Evolutionary conservation across 805 yeast species (phyloP), one percentile per base, ranked within the genome.

Genomic region (Candida namnaoensis): DNA sequence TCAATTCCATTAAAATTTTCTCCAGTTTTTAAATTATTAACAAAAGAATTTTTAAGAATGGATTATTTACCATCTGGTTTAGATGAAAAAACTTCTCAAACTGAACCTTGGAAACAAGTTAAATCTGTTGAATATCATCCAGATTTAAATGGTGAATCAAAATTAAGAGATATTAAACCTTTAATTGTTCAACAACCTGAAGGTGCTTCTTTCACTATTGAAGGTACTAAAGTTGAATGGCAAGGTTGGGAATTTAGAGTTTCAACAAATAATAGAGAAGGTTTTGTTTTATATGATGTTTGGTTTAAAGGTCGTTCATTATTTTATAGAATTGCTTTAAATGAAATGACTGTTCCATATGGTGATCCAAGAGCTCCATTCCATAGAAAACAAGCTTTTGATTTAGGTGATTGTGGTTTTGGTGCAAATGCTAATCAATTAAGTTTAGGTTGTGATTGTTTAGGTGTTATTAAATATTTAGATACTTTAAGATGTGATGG

Each of bases 331-430:
- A 58, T 80, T 39, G 69, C 85, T 5, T 64, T 80, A 49, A 74
- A 82, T 38, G 90, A 82, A 64, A 82, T 82, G 90, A 81, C 88
- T 34, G 90, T 82, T 48, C 88, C 88, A 13, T 82, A 82, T 53
- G 86, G 85, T 56, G 88, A 82, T 57, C 84, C 86, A 50, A 70
- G 87, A 58, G 77, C 78, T 35, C 88, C 88, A 44, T 78, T 71
- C 65, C 85, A 80, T 64, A 73, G 88, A 69, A 82, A 82, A 65
- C 87, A 80, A 65, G 88, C 88, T 34, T 82, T 82, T 51, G 88
- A 82, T 62, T 69, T 82, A 54, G 88, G 88, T 55, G 88, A 82
- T 61, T 75, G 81, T 65, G 88, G 90, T 32, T 80, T 80, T 47
- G 88, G 88, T 58, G 70, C 68, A 47, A 71, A 68, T 44, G 86